phyloP scores from a whole-genome alignment of 768 basidiomycete species.

The Termitomyces sp. region DNA sequence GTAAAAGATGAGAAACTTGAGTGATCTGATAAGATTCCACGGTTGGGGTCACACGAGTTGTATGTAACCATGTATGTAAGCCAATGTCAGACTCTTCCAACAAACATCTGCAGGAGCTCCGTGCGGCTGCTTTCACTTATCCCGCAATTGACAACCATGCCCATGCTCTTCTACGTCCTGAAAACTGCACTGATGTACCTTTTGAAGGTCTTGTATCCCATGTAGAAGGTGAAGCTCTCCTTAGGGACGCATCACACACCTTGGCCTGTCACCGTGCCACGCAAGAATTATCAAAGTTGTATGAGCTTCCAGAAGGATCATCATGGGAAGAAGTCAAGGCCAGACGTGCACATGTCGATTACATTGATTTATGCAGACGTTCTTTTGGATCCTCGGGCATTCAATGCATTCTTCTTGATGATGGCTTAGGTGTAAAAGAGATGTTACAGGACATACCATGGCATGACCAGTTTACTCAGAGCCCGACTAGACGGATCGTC shows the following conservation, averaged over 20 bases:
- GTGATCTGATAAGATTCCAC: constrained; percentile 19
- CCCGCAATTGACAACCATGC: constrained; percentile 80
- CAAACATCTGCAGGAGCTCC: background rate
- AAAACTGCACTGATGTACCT: constrained; percentile 38
- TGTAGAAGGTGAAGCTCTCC: constrained; percentile 47
- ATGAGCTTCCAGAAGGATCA: constrained; percentile 29
- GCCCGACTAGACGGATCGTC: constrained; percentile 55
- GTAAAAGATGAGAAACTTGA: background rate
- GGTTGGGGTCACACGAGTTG: background rate
- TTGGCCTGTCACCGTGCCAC: constrained; percentile 56
- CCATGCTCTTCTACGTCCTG: constrained; percentile 56
- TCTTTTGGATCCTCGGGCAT: constrained; percentile 56
- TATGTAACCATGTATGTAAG: background rate
- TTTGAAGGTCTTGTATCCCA: constrained; percentile 68
- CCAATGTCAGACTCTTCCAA: background rate
- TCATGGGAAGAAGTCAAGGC: constrained; percentile 60
- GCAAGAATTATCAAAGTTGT: constrained; percentile 47
- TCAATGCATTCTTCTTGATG: constrained; percentile 67
- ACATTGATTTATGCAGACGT: constrained; percentile 49
- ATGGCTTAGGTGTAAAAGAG: constrained; percentile 51
- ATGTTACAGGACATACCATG: constrained; percentile 47
- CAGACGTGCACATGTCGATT: constrained; percentile 36
- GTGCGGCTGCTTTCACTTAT: constrained; percentile 21
- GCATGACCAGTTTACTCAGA: constrained; percentile 57
- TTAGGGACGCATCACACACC: constrained; percentile 46